Evolutionary conservation across 768 basidiomycete genomes (phyloP).

Genomic region (Phlebiopsis gigantea): DNA sequence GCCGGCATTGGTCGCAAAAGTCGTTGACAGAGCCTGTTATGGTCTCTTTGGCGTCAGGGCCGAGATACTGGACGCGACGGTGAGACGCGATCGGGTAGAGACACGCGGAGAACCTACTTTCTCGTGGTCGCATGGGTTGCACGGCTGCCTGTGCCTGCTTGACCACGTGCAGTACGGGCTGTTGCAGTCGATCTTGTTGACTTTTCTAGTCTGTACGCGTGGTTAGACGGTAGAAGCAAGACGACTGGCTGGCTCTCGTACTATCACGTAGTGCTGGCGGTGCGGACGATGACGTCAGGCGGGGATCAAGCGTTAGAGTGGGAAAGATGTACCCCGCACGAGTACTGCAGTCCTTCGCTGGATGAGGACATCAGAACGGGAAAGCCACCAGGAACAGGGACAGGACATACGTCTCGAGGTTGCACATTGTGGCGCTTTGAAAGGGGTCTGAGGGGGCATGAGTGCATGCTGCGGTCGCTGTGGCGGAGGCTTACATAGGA

Average conservation of each 20-base stretch:
- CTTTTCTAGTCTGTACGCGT: conserved; percentile 39
- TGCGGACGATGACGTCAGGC: conserved; percentile 21
- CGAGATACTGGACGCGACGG: conserved; percentile 46
- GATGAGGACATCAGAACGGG: conserved; percentile 8
- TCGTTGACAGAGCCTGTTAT: conserved; percentile 45
- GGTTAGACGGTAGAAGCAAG: conserved; percentile 7
- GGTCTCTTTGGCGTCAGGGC: conserved; percentile 64
- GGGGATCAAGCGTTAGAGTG: conserved; percentile 1
- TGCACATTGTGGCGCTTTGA: conserved; percentile 27
- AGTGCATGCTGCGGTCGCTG: conserved; percentile 5
- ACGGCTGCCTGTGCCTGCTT: conserved; percentile 33
- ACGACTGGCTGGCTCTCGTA: conserved; percentile 28
- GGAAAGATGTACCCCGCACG: conserved; percentile 12
- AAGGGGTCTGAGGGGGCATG: conserved; percentile 10
- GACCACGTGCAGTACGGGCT: conserved; percentile 40
- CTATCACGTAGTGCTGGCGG: conserved; percentile 62
- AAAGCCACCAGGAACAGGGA: conserved; percentile 6
- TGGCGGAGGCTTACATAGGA: neutral
- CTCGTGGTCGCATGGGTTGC: conserved; percentile 36
- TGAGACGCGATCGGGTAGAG: conserved; percentile 4
- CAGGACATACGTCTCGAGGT: conserved; percentile 32
- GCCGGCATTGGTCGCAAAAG: conserved; percentile 28
- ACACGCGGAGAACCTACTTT: conserved; percentile 17
- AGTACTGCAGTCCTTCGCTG: conserved; percentile 6
- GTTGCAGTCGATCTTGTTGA: conserved; percentile 52